Conservation (phyloP, 208 protist genomes). For the Trypanosomatidae sp. region DNA sequence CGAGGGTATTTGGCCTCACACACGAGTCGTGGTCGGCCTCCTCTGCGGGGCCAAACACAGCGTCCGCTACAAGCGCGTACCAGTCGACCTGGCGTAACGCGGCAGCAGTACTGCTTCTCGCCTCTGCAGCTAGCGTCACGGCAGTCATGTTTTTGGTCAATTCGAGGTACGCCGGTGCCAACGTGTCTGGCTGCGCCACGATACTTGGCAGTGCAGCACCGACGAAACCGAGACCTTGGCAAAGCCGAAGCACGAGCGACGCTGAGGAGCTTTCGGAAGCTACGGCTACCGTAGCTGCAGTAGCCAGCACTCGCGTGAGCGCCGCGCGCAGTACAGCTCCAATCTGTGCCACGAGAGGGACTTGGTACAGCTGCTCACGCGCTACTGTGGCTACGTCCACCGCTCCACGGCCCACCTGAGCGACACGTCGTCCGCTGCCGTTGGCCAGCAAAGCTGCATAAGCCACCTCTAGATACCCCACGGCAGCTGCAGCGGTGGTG, state of each 20-base stretch:
- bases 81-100: slow-evolving; percentile 39
- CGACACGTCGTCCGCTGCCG: slow-evolving; percentile 2
- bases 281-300: background rate
- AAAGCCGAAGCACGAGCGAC: slow-evolving; percentile 15
- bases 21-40: background rate
- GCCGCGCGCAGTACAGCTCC: slow-evolving; percentile 14
- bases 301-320: slow-evolving; percentile 11
- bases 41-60: slow-evolving; percentile 30
- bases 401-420: slow-evolving; percentile 17
- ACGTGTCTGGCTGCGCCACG: slow-evolving; percentile 8
- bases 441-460: slow-evolving; percentile 20
- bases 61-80: slow-evolving; percentile 41
- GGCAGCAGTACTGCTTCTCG: background rate
- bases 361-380: slow-evolving; percentile 4
- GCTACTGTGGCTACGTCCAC: slow-evolving; percentile 12
- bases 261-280: background rate
- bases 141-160: slow-evolving; percentile 17
- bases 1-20: slow-evolving; percentile 7
- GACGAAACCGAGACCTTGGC: slow-evolving; percentile 33
- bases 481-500: slow-evolving; percentile 31
- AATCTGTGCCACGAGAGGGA: slow-evolving; percentile 11
- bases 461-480: slow-evolving; percentile 22
- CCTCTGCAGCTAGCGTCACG: background rate
- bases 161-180: slow-evolving; percentile 31
- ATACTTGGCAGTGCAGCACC: slow-evolving; percentile 32